A percentile compares a stretch with the other conserved stretches of the same genome.
Conservation (phyloP, 257 asterid species). For the Nicotiana paniculata region DNA sequence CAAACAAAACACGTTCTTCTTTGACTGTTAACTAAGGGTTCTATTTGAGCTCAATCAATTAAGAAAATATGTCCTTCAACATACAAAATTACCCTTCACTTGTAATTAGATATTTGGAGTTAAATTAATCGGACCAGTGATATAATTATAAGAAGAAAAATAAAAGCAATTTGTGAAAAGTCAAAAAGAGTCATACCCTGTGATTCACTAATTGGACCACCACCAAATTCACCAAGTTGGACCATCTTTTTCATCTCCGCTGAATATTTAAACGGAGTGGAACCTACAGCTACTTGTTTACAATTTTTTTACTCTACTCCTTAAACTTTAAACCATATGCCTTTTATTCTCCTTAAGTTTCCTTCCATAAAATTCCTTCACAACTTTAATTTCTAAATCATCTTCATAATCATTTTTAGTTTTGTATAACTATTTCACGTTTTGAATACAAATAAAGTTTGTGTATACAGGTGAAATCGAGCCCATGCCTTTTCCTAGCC, state of each 20-base stretch:
- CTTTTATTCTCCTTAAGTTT: not conserved
- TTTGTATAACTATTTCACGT: too few species aligned
- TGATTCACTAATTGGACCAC: not conserved
- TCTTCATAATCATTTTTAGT: too few species aligned
- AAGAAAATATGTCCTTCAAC: too few species aligned
- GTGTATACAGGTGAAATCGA: too few species aligned
- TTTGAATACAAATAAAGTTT: too few species aligned
- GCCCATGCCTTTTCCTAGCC: too few species aligned
- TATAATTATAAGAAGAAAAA: not conserved
- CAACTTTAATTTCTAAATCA: too few species aligned
- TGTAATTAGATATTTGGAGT: too few species aligned
- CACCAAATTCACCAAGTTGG: not conserved
- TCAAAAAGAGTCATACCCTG: conserved; percentile 9
- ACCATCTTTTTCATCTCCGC: not conserved
- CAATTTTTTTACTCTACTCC: not conserved
- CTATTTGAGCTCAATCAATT: too few species aligned
- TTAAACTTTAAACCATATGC: not conserved
- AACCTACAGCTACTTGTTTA: not conserved
- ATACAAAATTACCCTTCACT: too few species aligned
- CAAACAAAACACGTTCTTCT: not conserved
- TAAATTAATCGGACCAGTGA: too few species aligned
- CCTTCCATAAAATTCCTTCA: too few species aligned
- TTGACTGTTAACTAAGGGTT: not conserved
- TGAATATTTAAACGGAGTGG: not conserved
- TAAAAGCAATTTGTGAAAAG: not conserved